Evolutionary conservation across 1,284 basidiomycete genomes (phyloP), one percentile per base, ranked within the genome.

Genomic region (Boletus albobrunnescens): DNA sequence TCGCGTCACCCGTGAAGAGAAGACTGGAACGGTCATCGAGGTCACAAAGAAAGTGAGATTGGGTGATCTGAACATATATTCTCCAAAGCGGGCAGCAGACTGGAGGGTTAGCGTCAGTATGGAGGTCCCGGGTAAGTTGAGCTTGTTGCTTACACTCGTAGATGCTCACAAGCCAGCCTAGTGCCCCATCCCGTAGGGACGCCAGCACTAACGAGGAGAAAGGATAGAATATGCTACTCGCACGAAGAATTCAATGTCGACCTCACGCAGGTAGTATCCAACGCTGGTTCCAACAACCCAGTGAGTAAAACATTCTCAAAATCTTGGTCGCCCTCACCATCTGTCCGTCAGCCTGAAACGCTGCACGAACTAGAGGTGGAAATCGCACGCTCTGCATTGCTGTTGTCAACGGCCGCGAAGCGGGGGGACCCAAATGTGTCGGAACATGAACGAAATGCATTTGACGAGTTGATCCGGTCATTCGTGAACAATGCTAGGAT

Each of bases 221-320:
- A 96, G 71, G 93, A 99, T 67, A 78, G 96, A 30, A 76, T 97
- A 60, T 91, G 89, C 56, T 99, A 99, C 65, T 73, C 83, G 2
- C 94, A 98, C 68, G 92, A 97, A 69, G 84, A 94, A 52, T 93
- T 92, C 64, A 78, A 78, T 56, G 87, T 99, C 53, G 95, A 99
- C 69, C 76, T 99, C 38, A 99, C 95, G 0, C 91, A 94, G 66
- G 95, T 99, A 41, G 82, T 80, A 7, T 73, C 82, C 12, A 69
- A 26, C 10, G 54, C 65, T 11, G 66, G 73, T 9, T 65, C 75
- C 1, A 73, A 67, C 49, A 66, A 67, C 50, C 71, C 76, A 41
- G 84, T 85, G 63, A 49, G 78, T 67, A 30, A 30, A 16, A 9
- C 17, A 7, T 41, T 28, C 16, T 30, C 23, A 31, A 47, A 41